Evolutionary conservation across 2,329 filamentous ascomycete genomes (phyloP), one percentile per base, ranked within the genome.

Genomic region (Calonectria montana): DNA sequence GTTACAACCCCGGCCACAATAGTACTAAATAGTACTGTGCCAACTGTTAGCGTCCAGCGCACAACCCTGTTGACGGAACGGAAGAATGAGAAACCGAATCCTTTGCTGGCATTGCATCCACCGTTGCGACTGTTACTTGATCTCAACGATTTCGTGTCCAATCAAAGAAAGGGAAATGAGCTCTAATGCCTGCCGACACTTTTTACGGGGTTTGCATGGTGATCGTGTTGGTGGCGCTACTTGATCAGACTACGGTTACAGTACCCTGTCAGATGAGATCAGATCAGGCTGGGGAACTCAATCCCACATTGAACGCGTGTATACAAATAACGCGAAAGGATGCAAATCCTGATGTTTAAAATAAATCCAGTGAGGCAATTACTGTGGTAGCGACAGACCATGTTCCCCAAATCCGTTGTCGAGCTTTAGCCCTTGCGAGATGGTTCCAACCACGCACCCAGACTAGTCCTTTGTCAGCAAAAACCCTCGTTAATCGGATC

Each of bases 31-130:
- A 39, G 18, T 37, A n/a, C 53, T 37, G 53, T 37, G 21, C 53
- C 31, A 57, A 21, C 29, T 57, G 53, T 39, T 39, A 31, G 53
- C 53, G 53, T 31, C 23, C 37, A 31, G 2, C 31, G 15, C 8
- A 6, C 9, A 57, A 39, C 53, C 53, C 53, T 57, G 53, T 13
- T 23, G 21, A n/a, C 53, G 53, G 53, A 39, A 15, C 53, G 53
- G 53, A 57, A 57, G 53, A 57, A 57, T 57, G 53, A 39, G 53
- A 16, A 57, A 57, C 53, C 53, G 53, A 5, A 57, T 57, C 53
- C 31, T 57, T 57, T 39, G 53, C 23, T 57, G 53, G 31, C 53
- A 16, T 39, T 6, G 31, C 53, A 57, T 57, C 53, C 53, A 55
- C 50, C 29, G 6, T 55, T 8, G n/a, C 37, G 8, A 35, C 31